Base-by-base conservation (phyloP, 345 rosid species). In the Crucihimalaya himalaica region DNA sequence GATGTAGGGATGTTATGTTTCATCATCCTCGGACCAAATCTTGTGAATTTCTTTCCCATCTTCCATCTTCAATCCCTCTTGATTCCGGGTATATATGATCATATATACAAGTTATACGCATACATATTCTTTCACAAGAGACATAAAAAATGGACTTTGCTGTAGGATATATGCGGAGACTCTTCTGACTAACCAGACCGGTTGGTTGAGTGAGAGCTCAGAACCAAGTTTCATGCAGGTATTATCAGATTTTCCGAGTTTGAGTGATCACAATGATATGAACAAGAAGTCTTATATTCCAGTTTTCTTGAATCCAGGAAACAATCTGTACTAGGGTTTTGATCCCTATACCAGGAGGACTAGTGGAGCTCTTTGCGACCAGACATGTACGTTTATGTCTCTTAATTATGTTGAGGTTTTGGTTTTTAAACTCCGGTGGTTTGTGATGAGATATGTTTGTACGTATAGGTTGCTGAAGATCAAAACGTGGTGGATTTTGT, bases 271-370 rank as follows among this genome's bases (percentile, higher is more conserved):
- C 14, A n/a, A 37, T 45, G 57, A 48, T 43, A 47, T 40, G 35
- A 34, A n/a, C 40, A 56, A 51, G 62, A 59, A 60, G 13, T 28
- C 32, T 16, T 59, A 1, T 51, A n/a, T n/a, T 28, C 58, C 10
- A 6, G 43, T 67, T 34, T 58, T 42, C 19, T 52, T 53, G 51
- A 57, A 72, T 79, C 27, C 85, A 93, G 97, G 95, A 85, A 66
- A 74, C 83, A 34, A 75, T 80, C 25, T 92, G 96, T 59, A 91
- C 95, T n/a, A 89, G 86, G 84, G 89, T 84, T 75, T 80, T 91
- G 86, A 77, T 91, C 71, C 98, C 97, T 20, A 79, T 89, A 14
- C 57, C 94, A 2, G 97, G 91, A 81, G 97, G 92, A 62, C 67
- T 94, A 28, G 69, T 94, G 31, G 98, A 91, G 84, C 84, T 91